These are phyloP conservation scores for Blechomonas ayalai DNA, from an alignment of 208 protist genomes.

Conservation along the genomic window DNA sequence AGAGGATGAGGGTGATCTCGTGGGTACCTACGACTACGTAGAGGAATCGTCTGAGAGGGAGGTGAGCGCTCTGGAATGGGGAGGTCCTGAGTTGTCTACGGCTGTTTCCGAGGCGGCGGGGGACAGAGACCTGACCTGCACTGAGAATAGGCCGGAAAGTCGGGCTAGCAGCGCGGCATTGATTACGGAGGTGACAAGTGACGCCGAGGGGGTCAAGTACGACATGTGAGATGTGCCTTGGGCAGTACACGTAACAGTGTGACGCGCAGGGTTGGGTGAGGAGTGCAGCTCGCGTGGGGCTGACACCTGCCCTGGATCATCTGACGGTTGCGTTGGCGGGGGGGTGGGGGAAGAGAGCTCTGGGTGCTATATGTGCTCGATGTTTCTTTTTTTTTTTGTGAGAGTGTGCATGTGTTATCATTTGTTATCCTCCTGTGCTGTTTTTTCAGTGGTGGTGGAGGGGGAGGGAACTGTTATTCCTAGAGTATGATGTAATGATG, in stretches of 20 bases:
- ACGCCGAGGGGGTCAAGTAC: no score
- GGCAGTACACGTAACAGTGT: no score
- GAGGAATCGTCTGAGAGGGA: background rate
- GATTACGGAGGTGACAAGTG: no score
- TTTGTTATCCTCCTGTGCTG: background rate
- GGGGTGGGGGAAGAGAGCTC: conserved; percentile 2
- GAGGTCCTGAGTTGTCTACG: conserved; percentile 3
- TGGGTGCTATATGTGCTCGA: background rate
- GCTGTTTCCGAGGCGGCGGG: conserved; percentile 2
- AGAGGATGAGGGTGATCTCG: background rate
- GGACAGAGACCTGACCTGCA: conserved; percentile 3
- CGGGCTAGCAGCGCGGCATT: no score
- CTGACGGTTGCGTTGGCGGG: no score
- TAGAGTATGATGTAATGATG: no score
- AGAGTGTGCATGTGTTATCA: background rate
- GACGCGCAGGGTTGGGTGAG: no score
- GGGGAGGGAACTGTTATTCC: no score
- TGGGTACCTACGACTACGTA: background rate
- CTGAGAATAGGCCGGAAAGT: no score
- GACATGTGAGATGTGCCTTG: no score
- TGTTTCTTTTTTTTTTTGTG: conserved; percentile 7
- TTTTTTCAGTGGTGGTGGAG: background rate
- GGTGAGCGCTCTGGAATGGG: background rate
- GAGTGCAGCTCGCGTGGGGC: no score
- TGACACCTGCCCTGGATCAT: no score